A percentile compares a stretch with the other conserved stretches of the same genome.
Evolutionary conservation across 805 yeast species (phyloP).

Genomic region (Metschnikowia peoriensis): DNA sequence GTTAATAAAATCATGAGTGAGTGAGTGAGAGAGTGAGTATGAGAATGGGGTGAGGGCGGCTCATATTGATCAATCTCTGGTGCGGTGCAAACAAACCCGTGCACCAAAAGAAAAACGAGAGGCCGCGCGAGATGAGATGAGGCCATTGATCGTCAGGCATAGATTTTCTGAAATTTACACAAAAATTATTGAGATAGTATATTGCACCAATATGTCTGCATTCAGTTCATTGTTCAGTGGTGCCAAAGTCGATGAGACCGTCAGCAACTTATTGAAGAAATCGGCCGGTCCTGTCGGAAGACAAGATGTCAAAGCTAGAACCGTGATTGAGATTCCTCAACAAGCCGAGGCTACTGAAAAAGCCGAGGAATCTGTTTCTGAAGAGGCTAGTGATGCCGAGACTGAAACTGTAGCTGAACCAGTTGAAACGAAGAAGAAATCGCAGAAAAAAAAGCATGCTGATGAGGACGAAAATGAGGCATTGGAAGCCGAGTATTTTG

Average conservation of each 20-base stretch:
- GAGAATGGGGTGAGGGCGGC: too few species aligned
- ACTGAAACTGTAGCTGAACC: not conserved
- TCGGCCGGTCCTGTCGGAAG: conserved; percentile 49
- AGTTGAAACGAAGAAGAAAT: conserved; percentile 1
- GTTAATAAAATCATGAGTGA: too few species aligned
- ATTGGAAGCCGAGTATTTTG: conserved; percentile 13
- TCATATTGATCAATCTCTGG: not conserved
- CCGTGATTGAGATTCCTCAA: conserved; percentile 27
- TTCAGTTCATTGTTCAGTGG: conserved; percentile 35
- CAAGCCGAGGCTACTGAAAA: conserved; percentile 7
- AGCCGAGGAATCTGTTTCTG: conserved; percentile 15
- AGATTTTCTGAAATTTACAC: not conserved
- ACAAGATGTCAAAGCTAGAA: conserved; percentile 29
- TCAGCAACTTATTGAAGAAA: conserved; percentile 30
- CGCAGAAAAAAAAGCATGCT: conserved; percentile 1
- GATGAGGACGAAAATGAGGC: conserved; percentile 11
- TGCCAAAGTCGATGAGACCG: conserved; percentile 27
- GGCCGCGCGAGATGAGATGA: conserved; percentile 8
- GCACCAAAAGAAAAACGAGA: conserved; percentile 7
- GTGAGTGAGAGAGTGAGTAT: too few species aligned
- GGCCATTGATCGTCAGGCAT: not conserved
- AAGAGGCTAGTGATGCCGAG: conserved; percentile 6
- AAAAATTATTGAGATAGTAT: not conserved
- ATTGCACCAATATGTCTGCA: conserved; percentile 28
- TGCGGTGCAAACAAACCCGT: conserved; percentile 8